Percentiles rank a stretch among this genome's conserved stretches.
phyloP scores from a whole-genome alignment of 345 rosid species.

The Aquilaria malaccensis region DNA sequence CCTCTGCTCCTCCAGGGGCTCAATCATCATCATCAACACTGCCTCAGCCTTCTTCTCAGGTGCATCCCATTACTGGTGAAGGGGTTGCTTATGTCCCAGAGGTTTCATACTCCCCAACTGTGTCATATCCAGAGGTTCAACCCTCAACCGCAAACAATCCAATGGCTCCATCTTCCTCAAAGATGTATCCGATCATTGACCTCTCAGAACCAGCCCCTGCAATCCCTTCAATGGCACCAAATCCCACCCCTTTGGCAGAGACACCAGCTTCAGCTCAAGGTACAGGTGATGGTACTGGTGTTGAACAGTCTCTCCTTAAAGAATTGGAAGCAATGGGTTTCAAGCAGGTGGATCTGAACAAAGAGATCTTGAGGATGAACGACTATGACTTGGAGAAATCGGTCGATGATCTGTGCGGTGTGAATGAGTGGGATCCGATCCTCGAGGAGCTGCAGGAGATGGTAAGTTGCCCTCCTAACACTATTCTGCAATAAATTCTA shows the following conservation, averaged over 20 bases:
- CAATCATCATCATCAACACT: not conserved
- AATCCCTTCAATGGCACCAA: constrained; percentile 8
- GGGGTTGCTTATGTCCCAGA: constrained; percentile 18
- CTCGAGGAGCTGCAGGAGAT: constrained; percentile 83
- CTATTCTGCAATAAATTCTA: not conserved
- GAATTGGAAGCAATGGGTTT: constrained; percentile 95
- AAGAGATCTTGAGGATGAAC: constrained; percentile 69
- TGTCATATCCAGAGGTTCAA: constrained; percentile 11
- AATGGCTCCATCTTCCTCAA: constrained; percentile 17
- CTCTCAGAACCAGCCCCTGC: constrained; percentile 21
- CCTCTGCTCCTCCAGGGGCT: constrained; percentile 19
- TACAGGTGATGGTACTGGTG: constrained; percentile 13
- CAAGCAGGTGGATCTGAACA: constrained; percentile 80
- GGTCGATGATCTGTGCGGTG: constrained; percentile 72
- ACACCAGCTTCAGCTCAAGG: constrained; percentile 11
- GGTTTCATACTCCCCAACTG: constrained; percentile 4
- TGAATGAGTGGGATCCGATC: constrained; percentile 81
- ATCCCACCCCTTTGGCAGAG: not conserved
- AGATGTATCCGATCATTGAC: constrained; percentile 44
- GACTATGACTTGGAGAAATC: constrained; percentile 71
- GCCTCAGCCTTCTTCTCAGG: not conserved
- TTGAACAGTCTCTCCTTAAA: constrained; percentile 55
- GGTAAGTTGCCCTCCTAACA: constrained; percentile 32
- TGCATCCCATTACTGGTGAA: constrained; percentile 12
- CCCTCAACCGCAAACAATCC: constrained; percentile 9